phyloP scores from a whole-genome alignment of 768 basidiomycete species.

The Auricularia auricula-judae region DNA sequence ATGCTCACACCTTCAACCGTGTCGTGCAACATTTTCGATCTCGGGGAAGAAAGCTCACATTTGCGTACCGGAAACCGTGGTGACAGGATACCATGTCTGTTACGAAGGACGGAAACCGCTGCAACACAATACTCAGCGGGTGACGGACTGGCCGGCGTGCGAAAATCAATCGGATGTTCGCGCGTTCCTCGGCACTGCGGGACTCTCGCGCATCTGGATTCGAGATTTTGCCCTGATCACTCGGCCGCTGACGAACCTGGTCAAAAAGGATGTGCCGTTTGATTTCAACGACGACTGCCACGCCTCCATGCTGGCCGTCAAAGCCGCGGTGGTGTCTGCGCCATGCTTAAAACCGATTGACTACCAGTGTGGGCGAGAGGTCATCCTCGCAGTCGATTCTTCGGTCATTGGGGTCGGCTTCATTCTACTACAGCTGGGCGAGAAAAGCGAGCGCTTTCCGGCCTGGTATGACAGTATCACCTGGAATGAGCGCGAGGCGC shows the following conservation, averaged over 20 bases:
- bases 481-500: slow-evolving; percentile 18
- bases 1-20: slow-evolving; percentile 23
- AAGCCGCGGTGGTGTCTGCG: too few relatives aligned
- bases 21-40: slow-evolving; percentile 27
- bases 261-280: slow-evolving; percentile 18
- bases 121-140: slow-evolving; percentile 14
- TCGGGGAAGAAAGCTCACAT: slow-evolving; percentile 25
- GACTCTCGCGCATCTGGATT: slow-evolving; percentile 15
- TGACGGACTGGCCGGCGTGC: slow-evolving; percentile 14
- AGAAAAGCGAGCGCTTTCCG: too few relatives aligned
- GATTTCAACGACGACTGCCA: neutral
- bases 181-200: slow-evolving; percentile 16
- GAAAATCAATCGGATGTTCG: slow-evolving; percentile 13
- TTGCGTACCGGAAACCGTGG: slow-evolving; percentile 15
- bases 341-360: too few relatives aligned
- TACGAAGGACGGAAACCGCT: slow-evolving; percentile 23
- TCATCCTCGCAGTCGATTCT: too few relatives aligned
- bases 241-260: slow-evolving; percentile 11
- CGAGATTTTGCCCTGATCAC: slow-evolving; percentile 13
- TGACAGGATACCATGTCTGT: slow-evolving; percentile 30
- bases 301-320: too few relatives aligned
- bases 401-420: too few relatives aligned
- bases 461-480: slow-evolving; percentile 27
- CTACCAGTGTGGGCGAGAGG: too few relatives aligned
- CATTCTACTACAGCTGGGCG: too few relatives aligned